Evolutionary conservation across 345 rosid genomes (phyloP).

Genomic region (Acer campestre): DNA sequence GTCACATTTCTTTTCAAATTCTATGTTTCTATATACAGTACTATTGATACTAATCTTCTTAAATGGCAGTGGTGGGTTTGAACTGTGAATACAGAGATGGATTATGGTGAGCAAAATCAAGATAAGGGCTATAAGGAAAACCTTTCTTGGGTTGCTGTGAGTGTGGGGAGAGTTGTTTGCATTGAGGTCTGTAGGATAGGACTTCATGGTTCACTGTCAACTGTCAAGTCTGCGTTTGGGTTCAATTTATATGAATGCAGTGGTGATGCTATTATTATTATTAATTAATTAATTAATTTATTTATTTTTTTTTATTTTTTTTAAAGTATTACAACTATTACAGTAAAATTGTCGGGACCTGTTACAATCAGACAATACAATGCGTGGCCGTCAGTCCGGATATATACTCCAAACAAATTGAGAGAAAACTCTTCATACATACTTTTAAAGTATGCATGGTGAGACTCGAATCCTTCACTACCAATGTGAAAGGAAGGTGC

Average conservation of each 20-base stretch:
- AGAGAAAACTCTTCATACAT: too few relatives aligned
- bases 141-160: slow-evolving; percentile 27
- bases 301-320: too few relatives aligned
- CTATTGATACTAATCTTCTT: neutral
- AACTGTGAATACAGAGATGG: slow-evolving; percentile 21
- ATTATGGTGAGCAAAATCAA: slow-evolving; percentile 29
- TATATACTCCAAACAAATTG: too few relatives aligned
- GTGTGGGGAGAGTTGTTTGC: neutral
- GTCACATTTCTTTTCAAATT: slow-evolving; percentile 29
- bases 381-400: too few relatives aligned
- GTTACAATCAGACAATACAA: too few relatives aligned
- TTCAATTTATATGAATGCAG: slow-evolving; percentile 4
- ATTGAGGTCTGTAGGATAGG: neutral
- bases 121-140: slow-evolving; percentile 21
- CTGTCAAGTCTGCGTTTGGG: slow-evolving; percentile 4
- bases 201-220: slow-evolving; percentile 7
- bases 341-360: too few relatives aligned
- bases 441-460: too few relatives aligned
- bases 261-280: neutral
- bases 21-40: slow-evolving; percentile 3
- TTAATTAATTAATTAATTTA: too few relatives aligned
- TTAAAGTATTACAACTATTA: too few relatives aligned
- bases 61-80: neutral
- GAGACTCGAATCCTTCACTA: too few relatives aligned
- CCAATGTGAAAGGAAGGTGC: too few relatives aligned